Conservation (phyloP, 73 alveolate genomes). For the Diophrys sp. region DNA sequence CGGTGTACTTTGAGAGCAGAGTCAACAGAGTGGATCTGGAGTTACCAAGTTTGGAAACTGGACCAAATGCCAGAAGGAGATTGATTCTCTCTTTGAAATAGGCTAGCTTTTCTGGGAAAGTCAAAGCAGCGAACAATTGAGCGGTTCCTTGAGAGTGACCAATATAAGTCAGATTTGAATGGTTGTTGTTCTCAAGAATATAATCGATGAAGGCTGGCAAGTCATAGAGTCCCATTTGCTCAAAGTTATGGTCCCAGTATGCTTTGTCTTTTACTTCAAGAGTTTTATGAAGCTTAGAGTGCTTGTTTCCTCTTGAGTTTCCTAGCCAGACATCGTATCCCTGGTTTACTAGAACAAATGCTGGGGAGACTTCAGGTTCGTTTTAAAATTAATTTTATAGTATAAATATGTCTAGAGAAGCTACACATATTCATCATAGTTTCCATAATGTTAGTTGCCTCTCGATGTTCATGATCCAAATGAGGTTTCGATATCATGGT, state of each 20-base stretch:
- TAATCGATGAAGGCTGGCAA: not conserved
- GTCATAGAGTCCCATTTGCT: not conserved
- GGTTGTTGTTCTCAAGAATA: not conserved
- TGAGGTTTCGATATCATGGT: no score
- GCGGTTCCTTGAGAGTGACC: conserved; percentile 3
- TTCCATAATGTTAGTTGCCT: no score
- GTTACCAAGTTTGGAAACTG: conserved; percentile 24
- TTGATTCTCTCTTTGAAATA: conserved; percentile 5
- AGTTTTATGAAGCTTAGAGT: conserved; percentile 64
- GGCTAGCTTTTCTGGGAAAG: not conserved
- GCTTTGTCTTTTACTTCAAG: conserved; percentile 20
- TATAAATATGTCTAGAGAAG: no score
- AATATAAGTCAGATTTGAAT: not conserved
- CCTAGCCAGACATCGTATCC: conserved; percentile 91
- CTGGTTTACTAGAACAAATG: not conserved
- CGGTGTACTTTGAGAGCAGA: conserved; percentile 2
- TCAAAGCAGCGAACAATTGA: not conserved
- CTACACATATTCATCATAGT: no score
- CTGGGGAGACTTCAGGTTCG: no score
- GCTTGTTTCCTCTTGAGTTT: conserved; percentile 86
- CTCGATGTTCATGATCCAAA: no score
- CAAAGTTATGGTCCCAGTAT: not conserved
- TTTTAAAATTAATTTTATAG: no score
- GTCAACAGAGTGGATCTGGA: conserved; percentile 37
- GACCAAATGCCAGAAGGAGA: conserved; percentile 48